Evolutionary conservation across 176 grass and related monocot genomes (phyloP).

Genomic region (Tillandsia leiboldiana): DNA sequence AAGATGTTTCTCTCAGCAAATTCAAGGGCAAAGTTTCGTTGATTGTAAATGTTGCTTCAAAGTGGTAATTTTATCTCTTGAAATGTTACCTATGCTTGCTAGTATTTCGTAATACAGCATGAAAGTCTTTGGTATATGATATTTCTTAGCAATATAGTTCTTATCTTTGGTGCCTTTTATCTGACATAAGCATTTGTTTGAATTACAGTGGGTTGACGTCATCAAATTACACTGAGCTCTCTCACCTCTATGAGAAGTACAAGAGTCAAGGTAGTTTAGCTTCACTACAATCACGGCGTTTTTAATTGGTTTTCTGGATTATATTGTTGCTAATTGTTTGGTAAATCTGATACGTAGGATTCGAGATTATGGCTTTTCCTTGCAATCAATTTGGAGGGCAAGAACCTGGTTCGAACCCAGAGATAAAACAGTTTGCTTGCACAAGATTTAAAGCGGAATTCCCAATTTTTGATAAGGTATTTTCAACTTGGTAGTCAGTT

Average conservation of each 20-base stretch:
- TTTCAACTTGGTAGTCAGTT: background rate
- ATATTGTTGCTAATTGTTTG: conserved; percentile 6
- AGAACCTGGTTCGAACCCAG: conserved; percentile 88
- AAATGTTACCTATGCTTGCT: background rate
- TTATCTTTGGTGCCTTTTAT: conserved; percentile 3
- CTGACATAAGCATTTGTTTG: conserved; percentile 18
- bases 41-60: conserved; percentile 95
- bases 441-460: conserved; percentile 99
- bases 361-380: conserved; percentile 96
- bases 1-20: conserved; percentile 72
- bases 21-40: conserved; percentile 77
- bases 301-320: background rate
- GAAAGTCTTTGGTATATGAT: too few species aligned
- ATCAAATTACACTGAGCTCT: conserved; percentile 90
- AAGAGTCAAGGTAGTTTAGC: conserved; percentile 73
- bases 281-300: background rate
- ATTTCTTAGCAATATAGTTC: background rate
- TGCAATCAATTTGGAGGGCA: conserved; percentile 99
- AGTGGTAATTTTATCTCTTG: conserved; percentile 51
- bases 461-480: conserved; percentile 98
- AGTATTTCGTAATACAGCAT: background rate
- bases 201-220: conserved; percentile 70
- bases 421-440: conserved; percentile 98
- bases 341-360: conserved; percentile 42
- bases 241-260: conserved; percentile 98